Evolutionary conservation across 1,139 yeast genomes (phyloP), one percentile per base, ranked within the genome.

Genomic region (Lodderomyces beijingensis): DNA sequence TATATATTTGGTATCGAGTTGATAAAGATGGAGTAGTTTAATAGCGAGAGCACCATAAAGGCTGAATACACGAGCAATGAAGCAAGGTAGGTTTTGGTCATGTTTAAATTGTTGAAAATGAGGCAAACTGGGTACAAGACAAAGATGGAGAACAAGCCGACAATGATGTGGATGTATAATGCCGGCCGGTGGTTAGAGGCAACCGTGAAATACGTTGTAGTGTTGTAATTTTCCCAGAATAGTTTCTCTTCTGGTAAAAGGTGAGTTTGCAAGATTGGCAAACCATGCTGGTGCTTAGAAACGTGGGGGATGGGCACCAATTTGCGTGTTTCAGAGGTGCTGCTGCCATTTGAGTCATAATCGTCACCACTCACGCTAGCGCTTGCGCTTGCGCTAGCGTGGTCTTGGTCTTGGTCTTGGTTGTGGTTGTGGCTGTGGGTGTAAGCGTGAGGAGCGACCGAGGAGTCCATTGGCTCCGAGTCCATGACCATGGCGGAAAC

Each of bases 201-300:
- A n/a, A 76, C 59, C 9, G 73, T 77, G 57, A 86, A 75, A 54
- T 73, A 88, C 10, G 87, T 82, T 5, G 93, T 81, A n/a, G 94
- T 77, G 49, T 84, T 77, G 57, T 87, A 89, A 24, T 58, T 55
- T 36, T 79, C 80, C 97, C 97, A 89, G 55, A 70, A 88, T 16
- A 70, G 55, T 35, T 77, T 63, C 55, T 88, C 96, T 35, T 77
- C 82, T 0, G 91, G 84, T 25, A 78, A 69, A 31, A 88, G 63
- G 18, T 74, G 50, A 1, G 86, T 83, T 32, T 84, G 65, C 29
- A 88, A 64, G 27, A 88, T 84, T 0, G 95, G 91, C 39, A 74
- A 53, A 1, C 96, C 95, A 49, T 87, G 96, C 37, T 61, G 50
- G 47, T 75, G 79, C 28, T 59, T 62, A 41, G 51, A 53, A 25